These are phyloP conservation scores for Populus pruinosa DNA, from an alignment of 345 rosid species.

Conservation along the genomic window DNA sequence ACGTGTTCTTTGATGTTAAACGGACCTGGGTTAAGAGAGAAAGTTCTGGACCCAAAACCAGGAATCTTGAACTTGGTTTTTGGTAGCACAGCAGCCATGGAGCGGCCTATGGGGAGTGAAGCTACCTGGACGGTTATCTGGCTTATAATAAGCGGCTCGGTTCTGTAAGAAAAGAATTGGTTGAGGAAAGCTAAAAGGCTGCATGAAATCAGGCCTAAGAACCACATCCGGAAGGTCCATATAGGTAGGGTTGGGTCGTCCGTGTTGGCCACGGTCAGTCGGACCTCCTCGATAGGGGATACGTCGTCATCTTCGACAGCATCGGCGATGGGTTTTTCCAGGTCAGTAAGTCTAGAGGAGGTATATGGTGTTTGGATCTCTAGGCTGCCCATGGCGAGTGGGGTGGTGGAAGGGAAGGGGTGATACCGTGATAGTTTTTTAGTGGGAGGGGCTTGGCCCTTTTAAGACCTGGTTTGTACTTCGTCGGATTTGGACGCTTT, in stretches of 20 bases:
- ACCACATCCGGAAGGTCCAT: conserved; percentile 93
- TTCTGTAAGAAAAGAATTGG: conserved; percentile 79
- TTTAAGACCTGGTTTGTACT: not conserved
- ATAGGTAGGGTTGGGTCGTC: conserved; percentile 77
- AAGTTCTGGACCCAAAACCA: conserved; percentile 47
- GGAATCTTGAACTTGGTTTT: conserved; percentile 52
- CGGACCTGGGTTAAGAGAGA: conserved; percentile 77
- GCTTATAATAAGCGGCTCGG: conserved; percentile 74
- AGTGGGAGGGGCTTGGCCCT: not conserved
- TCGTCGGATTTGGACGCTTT: not conserved
- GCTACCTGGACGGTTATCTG: conserved; percentile 83
- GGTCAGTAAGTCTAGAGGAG: conserved; percentile 13
- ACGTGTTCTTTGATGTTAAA: conserved; percentile 89
- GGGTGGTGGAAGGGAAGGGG: not conserved
- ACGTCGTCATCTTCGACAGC: conserved; percentile 35
- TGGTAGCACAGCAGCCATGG: conserved; percentile 63
- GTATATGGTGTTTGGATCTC: conserved; percentile 24
- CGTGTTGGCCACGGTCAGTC: conserved; percentile 66
- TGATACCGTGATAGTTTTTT: not conserved
- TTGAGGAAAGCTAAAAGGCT: conserved; percentile 69
- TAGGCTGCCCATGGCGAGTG: conserved; percentile 26
- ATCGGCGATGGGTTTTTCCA: conserved; percentile 13
- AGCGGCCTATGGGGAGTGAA: conserved; percentile 67
- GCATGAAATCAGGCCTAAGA: conserved; percentile 65
- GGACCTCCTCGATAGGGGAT: conserved; percentile 77